Base-by-base conservation (phyloP, 2,329 filamentous ascomycete species). In the Thermochaetoides dissita region DNA sequence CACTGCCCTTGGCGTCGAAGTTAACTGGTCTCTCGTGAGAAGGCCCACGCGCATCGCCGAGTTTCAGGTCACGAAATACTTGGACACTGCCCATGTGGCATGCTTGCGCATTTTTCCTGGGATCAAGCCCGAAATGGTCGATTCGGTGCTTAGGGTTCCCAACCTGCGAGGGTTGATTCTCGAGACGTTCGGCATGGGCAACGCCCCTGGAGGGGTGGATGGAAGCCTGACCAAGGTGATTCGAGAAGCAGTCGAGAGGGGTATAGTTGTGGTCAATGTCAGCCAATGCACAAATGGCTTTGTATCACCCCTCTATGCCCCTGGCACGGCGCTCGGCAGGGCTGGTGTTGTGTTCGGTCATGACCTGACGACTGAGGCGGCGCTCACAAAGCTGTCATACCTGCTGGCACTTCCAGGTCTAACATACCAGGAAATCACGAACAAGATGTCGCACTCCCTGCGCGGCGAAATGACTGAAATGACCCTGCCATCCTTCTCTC, bases 171-270 rank as follows among this genome's bases (percentile, higher is more conserved):
- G 88, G 1, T 69, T 94, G 39, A 79, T 95, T 34, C 72, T 95
- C 36, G 87, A 94, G 63, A 94, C 87, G 0, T 94, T 94, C 59
- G 88, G 88, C 46, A 87, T 91, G 58, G 88, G 88, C 43, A 95
- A 94, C 62, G 83, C 88, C 8, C 88, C 88, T 3, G 82, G 81
- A 34, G 86, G 85, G 30, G 72, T 79, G 38, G 84, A 91, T 56
- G 84, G 84, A 43, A 79, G 76, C 40, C 72, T 94, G 58, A 87
- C 82, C 10, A 77, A 77, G 42, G 83, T 89, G 38, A 77, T 94
- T 53, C 72, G 76, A 11, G 74, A 78, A 36, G 87, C 84, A 17
- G 84, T 94, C 34, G 68, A 79, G 55, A 75, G 85, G 45, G 87
- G 85, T 33, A 79, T 91, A 49, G 77, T 91, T 45, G 80, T 95